These are phyloP conservation scores for Phialemoniopsis sp. DNA, from an alignment of 2,329 filamentous ascomycete species.

Conservation along the genomic window DNA sequence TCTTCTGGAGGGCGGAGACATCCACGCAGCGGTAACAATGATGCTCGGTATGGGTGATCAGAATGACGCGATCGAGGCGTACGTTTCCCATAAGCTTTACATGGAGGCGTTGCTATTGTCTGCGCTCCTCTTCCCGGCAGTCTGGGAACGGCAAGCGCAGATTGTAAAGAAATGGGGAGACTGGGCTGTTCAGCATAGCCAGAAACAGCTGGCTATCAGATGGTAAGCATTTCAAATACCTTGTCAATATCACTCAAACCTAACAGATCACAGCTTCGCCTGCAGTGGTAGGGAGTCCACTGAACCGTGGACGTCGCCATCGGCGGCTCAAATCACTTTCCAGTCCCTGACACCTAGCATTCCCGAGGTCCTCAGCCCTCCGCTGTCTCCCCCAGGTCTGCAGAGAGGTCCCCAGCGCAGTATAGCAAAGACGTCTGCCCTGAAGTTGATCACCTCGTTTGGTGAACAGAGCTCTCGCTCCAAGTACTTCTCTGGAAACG, in stretches of 20 bases:
- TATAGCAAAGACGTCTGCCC: constrained; percentile 74
- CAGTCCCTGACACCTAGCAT: constrained; percentile 45
- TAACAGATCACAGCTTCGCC: constrained; percentile 58
- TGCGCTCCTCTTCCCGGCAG: constrained; percentile 74
- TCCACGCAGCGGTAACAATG: constrained; percentile 89
- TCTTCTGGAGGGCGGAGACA: constrained; percentile 81
- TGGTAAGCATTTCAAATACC: constrained; percentile 41
- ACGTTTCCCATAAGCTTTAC: constrained; percentile 84
- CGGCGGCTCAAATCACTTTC: constrained; percentile 60
- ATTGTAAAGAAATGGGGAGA: constrained; percentile 95
- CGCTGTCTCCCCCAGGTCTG: constrained; percentile 68
- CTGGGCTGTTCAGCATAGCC: constrained; percentile 78
- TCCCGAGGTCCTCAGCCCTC: constrained; percentile 62
- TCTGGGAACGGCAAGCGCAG: constrained; percentile 88
- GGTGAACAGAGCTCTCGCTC: constrained; percentile 58
- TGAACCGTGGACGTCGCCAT: constrained; percentile 84
- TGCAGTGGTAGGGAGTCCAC: constrained; percentile 82
- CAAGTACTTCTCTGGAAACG: constrained; percentile 55
- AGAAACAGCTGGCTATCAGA: constrained; percentile 85
- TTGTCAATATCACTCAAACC: neutral
- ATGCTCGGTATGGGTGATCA: constrained; percentile 88
- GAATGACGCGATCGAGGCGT: constrained; percentile 94
- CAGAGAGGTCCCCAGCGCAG: constrained; percentile 55
- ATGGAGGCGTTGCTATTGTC: constrained; percentile 92
- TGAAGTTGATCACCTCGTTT: constrained; percentile 92